These are phyloP conservation scores for Diaporthe ampelina DNA, from an alignment of 2,329 filamentous ascomycete genomes.

Conservation along the genomic window DNA sequence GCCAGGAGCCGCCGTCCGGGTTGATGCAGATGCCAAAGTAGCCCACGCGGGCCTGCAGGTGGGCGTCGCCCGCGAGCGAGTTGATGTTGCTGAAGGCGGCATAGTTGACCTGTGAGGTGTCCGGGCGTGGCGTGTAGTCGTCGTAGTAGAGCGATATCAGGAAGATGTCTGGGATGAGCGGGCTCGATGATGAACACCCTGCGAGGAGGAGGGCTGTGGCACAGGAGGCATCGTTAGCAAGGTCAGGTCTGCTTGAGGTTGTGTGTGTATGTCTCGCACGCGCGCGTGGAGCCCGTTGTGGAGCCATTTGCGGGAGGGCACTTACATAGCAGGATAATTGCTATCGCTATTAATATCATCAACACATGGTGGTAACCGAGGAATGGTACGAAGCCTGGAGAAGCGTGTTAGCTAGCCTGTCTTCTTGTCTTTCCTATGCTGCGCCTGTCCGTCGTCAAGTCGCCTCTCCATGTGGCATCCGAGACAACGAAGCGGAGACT, in stretches of 20 bases:
- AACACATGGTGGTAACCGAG: slow-evolving; percentile 87
- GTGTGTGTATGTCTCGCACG: background rate
- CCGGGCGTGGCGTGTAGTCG: slow-evolving; percentile 83
- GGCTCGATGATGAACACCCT: slow-evolving; percentile 96
- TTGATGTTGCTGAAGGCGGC: slow-evolving; percentile 86
- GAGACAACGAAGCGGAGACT: background rate
- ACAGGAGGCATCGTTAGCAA: slow-evolving; percentile 41
- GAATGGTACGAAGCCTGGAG: slow-evolving; percentile 74
- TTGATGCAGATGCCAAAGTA: slow-evolving; percentile 99
- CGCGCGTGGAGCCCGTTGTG: background rate
- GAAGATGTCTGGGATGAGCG: slow-evolving; percentile 95
- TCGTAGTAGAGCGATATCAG: slow-evolving; percentile 98
- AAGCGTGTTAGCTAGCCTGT: slow-evolving; percentile 3
- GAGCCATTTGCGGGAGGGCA: slow-evolving; percentile 44
- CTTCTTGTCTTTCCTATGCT: background rate
- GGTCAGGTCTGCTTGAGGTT: too few species aligned
- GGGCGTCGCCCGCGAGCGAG: slow-evolving; percentile 89
- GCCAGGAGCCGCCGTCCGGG: slow-evolving; percentile 88
- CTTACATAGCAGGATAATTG: slow-evolving; percentile 96
- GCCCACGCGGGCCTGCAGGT: slow-evolving; percentile 90
- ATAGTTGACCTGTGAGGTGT: slow-evolving; percentile 91
- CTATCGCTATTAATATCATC: slow-evolving; percentile 95
- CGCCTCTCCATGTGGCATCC: background rate
- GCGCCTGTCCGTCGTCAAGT: background rate
- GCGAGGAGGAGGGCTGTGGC: slow-evolving; percentile 87